Evolutionary conservation across 2,329 filamentous ascomycete genomes (phyloP), one percentile per base, ranked within the genome.

Genomic region (Diplodia seriata): DNA sequence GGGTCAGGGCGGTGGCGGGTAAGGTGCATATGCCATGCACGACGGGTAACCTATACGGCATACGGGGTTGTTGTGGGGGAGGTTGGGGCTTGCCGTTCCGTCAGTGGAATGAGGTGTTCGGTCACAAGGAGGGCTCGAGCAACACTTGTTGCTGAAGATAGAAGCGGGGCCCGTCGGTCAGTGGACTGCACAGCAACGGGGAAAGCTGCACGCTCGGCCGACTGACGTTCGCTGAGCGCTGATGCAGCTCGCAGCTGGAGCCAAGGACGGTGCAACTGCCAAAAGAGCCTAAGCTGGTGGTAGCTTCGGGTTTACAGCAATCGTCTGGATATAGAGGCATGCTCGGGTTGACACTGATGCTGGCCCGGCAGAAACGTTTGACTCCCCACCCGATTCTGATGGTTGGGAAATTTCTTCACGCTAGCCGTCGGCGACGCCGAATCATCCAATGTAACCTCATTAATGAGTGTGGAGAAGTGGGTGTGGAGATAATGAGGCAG

Each of bases 401-500:
- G 29, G 50, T 51, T n/a, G 50, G 8, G 23, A 51, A 63, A n/a
- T 33, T 20, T 18, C 26, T 63, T 31, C 43, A n/a, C 14, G 14
- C 43, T 36, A 7, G 23, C 57, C 8, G 18, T 12, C 59, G 59
- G 43, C 12, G n/a, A 33, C 20, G 47, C 47, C 29, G 57, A 29
- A n/a, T n/a, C 43, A 11, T 40, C 47, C 43, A 51, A 43, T 26
- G 15, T 20, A 38, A 36, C 43, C 14, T 15, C n/a, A 1, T 4
- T 51, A 14, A 26, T 50, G 43, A 11, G n/a, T 50, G 47, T 63
- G 47, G 47, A n/a, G 40, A 33, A 36, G 57, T 50, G 59, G 36
- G n/a, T 49, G 56, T 12, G 12, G 38, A 61, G 56, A 61, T 23
- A 43, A n/a, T 36, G 26, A 31, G 20, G 29, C 40, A 50, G 57